Percentiles rank a stretch among this genome's conserved stretches.
Evolutionary conservation across 1,139 yeast species (phyloP).

Genomic region (Scheffersomyces illinoinensis): DNA sequence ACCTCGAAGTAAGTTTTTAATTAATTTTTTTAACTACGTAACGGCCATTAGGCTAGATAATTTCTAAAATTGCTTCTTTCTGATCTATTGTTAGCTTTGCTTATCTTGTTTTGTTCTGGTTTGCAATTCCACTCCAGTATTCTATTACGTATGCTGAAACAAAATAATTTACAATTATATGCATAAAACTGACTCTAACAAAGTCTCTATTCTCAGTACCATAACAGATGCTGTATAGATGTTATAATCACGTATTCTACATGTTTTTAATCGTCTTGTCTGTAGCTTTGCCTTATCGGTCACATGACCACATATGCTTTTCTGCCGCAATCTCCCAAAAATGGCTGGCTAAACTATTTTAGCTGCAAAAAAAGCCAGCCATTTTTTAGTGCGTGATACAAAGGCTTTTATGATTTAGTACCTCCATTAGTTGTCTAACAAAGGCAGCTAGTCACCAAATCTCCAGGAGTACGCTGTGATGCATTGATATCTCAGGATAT

Average conservation of each 20-base stretch:
- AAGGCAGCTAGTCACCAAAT: neutral
- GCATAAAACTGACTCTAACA: neutral
- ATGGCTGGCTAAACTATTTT: neutral
- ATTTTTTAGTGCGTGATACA: neutral
- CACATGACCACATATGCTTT: neutral
- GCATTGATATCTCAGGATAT: neutral
- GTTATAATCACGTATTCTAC: neutral
- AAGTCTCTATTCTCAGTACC: neutral
- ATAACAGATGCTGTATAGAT: neutral
- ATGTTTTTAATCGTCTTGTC: neutral
- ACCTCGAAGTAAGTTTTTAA: conserved; percentile 46
- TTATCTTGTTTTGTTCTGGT: neutral
- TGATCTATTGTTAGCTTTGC: neutral
- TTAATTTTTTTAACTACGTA: neutral
- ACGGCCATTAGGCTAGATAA: neutral
- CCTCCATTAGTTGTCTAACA: neutral
- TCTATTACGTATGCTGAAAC: neutral
- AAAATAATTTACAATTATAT: too few species aligned
- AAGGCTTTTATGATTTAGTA: neutral
- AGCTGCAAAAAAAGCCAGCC: neutral
- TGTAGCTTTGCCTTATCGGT: neutral
- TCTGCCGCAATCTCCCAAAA: neutral
- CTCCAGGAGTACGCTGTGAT: neutral
- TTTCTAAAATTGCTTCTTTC: neutral
- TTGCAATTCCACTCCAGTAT: neutral